Base-by-base conservation (phyloP, 2,329 filamentous ascomycete species). In the Diaporthe ilicicola region DNA sequence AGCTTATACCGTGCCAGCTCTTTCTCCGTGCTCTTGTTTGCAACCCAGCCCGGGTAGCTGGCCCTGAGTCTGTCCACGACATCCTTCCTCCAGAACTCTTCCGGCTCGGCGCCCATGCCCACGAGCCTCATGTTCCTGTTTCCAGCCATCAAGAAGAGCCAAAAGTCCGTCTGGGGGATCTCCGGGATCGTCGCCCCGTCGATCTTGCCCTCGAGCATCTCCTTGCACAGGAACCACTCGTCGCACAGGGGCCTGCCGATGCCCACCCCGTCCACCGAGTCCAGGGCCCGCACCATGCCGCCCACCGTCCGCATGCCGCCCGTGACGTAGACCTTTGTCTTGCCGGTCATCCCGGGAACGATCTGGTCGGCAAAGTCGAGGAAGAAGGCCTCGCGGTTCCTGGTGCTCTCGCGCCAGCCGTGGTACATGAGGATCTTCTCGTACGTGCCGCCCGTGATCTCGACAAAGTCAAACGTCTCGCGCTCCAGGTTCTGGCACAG, bases 401-500 rank as follows among this genome's bases (percentile, higher is more conserved):
- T 83, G 6, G 87, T 90, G 19, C 82, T 85, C 53, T 90, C 88
- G 61, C 84, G 81, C 78, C 84, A 82, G 76, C 89, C 86, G 2
- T 74, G 74, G 73, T 89, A 88, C 0, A 83, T 87, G 0, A 87
- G 76, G 22, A n/a, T n/a, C n/a, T 81, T 78, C 78, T 91, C 85
- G 75, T 90, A 90, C 0, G 88, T 91, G 9, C 89, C 89, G 15
- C 89, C 89, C 0, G 82, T 86, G 0, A 91, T 81, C 79, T 91
- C 89, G 7, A 91, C 86, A 75, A 89, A 88, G 77, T 89, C 84
- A 46, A 90, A n/a, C n/a, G n/a, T n/a, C n/a, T n/a, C n/a, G n/a
- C n/a, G n/a, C n/a, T n/a, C n/a, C n/a, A n/a, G n/a, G n/a, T n/a
- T n/a, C n/a, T n/a, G n/a, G n/a, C 85, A 15, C 77, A 90, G 79